A percentile compares a stretch with the other conserved stretches of the same genome.
phyloP scores from a whole-genome alignment of 495 filamentous ascomycete genomes.

The Amorphotheca resinae region DNA sequence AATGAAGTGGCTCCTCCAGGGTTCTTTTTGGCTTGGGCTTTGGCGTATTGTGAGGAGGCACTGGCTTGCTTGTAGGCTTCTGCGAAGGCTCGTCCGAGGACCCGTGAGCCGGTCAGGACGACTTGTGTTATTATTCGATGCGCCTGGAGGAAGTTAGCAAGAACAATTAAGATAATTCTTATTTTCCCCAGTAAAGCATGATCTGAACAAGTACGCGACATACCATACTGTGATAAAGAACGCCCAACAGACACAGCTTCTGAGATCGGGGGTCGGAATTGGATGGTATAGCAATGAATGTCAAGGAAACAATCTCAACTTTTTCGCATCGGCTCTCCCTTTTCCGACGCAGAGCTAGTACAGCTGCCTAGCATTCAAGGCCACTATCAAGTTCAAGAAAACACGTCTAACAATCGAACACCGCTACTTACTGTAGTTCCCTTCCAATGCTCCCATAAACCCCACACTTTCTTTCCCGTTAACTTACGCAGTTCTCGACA shows the following conservation, averaged over 20 bases:
- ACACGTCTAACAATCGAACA: conserved; percentile 5
- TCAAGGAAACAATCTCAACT: not conserved
- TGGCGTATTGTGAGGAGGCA: conserved; percentile 69
- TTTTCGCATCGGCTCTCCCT: not conserved
- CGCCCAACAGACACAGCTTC: conserved; percentile 6
- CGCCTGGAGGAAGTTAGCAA: conserved; percentile 43
- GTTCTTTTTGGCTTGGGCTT: conserved; percentile 44
- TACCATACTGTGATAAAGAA: conserved; percentile 18
- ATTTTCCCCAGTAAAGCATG: too few relatives aligned
- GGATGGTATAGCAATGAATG: conserved; percentile 1
- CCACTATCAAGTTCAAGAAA: conserved; percentile 3
- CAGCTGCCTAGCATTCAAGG: conserved; percentile 4
- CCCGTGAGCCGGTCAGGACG: conserved; percentile 76
- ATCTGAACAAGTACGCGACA: too few relatives aligned
- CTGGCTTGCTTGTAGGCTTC: conserved; percentile 87
- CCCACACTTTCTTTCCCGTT: not conserved
- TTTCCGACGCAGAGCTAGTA: not conserved
- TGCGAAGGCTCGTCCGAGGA: conserved; percentile 83
- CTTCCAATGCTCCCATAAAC: not conserved
- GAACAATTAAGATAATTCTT: conserved; percentile 8
- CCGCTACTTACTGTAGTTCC: not conserved
- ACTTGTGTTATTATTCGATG: conserved; percentile 92
- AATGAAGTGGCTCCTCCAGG: conserved; percentile 34
- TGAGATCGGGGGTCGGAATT: conserved; percentile 9
- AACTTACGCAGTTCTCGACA: not conserved